phyloP scores from a whole-genome alignment of 192 early-diverging fungal genomes.

The Coemansia asiatica region DNA sequence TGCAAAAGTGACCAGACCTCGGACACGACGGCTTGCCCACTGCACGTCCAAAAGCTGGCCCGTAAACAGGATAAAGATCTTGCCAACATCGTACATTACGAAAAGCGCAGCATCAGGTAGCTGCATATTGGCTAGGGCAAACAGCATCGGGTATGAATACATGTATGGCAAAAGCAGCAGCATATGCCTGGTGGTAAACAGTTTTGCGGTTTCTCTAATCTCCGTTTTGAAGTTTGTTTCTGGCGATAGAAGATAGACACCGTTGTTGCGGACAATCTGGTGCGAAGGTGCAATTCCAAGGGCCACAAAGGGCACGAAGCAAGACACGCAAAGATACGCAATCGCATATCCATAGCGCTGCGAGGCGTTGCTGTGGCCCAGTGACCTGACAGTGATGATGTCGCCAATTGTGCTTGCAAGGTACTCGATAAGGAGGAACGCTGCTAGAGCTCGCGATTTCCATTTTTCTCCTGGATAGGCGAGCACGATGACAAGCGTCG shows the following conservation, averaged over 20 bases:
- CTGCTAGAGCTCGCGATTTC: slow-evolving; percentile 33
- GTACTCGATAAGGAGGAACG: slow-evolving; percentile 32
- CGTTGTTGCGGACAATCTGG: slow-evolving; percentile 34
- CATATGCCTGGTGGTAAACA: slow-evolving; percentile 24
- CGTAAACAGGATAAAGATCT: slow-evolving; percentile 26
- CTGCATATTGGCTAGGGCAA: slow-evolving; percentile 23
- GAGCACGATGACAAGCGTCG: slow-evolving; percentile 31
- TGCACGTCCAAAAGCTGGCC: slow-evolving; percentile 37
- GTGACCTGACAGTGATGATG: slow-evolving; percentile 16
- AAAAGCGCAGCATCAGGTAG: slow-evolving; percentile 20
- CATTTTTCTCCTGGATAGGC: slow-evolving; percentile 40
- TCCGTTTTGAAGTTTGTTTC: slow-evolving; percentile 26
- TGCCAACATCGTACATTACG: slow-evolving; percentile 34
- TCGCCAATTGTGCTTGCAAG: slow-evolving; percentile 37
- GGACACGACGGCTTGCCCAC: slow-evolving; percentile 29
- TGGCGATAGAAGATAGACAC: slow-evolving; percentile 39
- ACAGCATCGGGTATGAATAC: slow-evolving; percentile 12
- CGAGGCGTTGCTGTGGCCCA: slow-evolving; percentile 4
- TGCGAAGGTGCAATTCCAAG: slow-evolving; percentile 27
- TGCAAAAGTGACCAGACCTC: slow-evolving; percentile 18
- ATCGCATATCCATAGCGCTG: slow-evolving; percentile 17
- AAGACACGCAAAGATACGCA: slow-evolving; percentile 16
- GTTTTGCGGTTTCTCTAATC: slow-evolving; percentile 14
- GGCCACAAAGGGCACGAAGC: slow-evolving; percentile 31
- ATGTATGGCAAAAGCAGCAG: slow-evolving; percentile 13